Conservation (phyloP, 768 basidiomycete genomes). For the Serpula lacrymans region DNA sequence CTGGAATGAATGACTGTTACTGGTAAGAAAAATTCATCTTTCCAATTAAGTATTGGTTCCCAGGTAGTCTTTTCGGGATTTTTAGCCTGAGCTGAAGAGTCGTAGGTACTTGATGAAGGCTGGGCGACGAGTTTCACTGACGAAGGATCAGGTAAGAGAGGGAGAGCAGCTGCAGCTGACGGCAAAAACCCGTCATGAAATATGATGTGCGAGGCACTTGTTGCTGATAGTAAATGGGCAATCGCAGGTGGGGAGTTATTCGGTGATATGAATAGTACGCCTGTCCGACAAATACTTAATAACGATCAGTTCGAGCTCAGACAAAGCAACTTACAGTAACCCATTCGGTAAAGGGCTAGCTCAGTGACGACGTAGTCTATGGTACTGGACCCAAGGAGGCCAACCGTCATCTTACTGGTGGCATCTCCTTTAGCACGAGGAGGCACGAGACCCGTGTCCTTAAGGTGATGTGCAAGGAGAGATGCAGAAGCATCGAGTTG, state of each 20-base stretch:
- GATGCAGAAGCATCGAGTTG: conserved; percentile 24
- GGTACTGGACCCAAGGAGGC: conserved; percentile 23
- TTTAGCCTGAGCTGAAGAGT: conserved; percentile 11
- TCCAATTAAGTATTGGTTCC: conserved; percentile 17
- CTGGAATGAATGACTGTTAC: conserved; percentile 24
- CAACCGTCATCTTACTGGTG: conserved; percentile 21
- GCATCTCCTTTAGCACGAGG: conserved; percentile 22
- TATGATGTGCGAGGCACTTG: conserved; percentile 17
- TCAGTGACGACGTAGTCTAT: conserved; percentile 23
- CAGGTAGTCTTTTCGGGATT: conserved; percentile 19
- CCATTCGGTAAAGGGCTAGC: conserved; percentile 26
- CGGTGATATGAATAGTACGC: conserved; percentile 35
- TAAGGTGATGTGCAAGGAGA: conserved; percentile 21
- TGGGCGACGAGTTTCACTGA: conserved; percentile 21
- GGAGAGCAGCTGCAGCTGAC: conserved; percentile 14
- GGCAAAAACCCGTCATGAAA: conserved; percentile 14
- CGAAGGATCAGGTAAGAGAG: conserved; percentile 13
- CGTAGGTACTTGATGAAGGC: conserved; percentile 15
- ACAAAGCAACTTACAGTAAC: conserved; percentile 20
- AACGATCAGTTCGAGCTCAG: background rate
- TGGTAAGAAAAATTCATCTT: conserved; percentile 18
- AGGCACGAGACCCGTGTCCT: conserved; percentile 12
- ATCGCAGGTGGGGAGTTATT: conserved; percentile 46
- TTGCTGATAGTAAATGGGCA: conserved; percentile 37
- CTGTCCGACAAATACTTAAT: conserved; percentile 3